Conservation (phyloP, 2,329 filamentous ascomycete genomes). For the Huntiella abstrusa region DNA sequence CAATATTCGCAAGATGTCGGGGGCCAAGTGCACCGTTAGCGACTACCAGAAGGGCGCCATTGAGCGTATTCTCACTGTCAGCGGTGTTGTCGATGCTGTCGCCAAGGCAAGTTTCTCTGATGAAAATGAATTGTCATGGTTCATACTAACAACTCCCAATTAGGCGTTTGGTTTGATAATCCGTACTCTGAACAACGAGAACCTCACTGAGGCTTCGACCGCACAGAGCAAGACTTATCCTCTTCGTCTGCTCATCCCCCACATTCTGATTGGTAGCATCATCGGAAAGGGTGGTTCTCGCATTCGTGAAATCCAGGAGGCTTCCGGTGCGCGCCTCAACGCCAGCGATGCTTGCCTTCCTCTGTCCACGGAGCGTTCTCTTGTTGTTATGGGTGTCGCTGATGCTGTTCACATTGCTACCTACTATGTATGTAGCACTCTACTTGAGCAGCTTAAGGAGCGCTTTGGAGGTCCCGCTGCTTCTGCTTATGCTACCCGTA, state of each 20-base stretch:
- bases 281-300: constrained; percentile 93
- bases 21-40: constrained; percentile 95
- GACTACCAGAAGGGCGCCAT: constrained; percentile 95
- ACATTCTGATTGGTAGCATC: constrained; percentile 94
- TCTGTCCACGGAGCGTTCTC: constrained; percentile 87
- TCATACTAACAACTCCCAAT: constrained; percentile 12
- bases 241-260: constrained; percentile 81
- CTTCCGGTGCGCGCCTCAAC: constrained; percentile 87
- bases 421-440: constrained; percentile 96
- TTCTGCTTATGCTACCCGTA: constrained; percentile 92
- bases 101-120: constrained; percentile 51
- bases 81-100: constrained; percentile 85
- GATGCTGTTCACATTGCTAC: constrained; percentile 98
- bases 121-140: neutral
- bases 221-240: constrained; percentile 95
- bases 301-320: constrained; percentile 96
- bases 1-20: constrained; percentile 84
- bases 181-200: constrained; percentile 93
- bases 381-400: constrained; percentile 92
- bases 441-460: constrained; percentile 92
- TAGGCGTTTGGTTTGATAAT: constrained; percentile 96
- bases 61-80: constrained; percentile 93
- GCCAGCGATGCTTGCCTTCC: constrained; percentile 90
- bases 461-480: constrained; percentile 88
- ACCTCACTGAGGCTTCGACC: constrained; percentile 69